Evolutionary conservation across 2,329 filamentous ascomycete genomes (phyloP).

Genomic region (Neodidymelliopsis sp.): DNA sequence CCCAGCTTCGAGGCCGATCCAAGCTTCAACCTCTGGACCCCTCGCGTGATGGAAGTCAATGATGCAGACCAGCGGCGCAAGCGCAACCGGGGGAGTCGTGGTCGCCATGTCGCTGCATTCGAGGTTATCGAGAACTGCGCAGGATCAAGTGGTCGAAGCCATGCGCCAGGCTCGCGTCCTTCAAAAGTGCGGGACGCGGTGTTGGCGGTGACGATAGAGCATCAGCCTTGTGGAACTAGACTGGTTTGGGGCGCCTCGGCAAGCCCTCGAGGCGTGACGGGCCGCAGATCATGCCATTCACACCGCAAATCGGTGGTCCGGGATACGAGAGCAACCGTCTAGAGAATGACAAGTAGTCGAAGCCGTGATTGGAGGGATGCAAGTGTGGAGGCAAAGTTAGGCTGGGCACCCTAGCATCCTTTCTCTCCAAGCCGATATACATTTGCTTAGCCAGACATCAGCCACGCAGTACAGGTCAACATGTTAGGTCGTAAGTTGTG

Average conservation of each 20-base stretch:
- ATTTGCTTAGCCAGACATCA: not conserved
- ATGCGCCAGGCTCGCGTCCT: conserved; percentile 29
- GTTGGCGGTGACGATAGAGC: conserved; percentile 34
- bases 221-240: conserved; percentile 33
- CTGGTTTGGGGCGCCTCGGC: conserved; percentile 25
- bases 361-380: conserved; percentile 1
- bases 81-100: conserved; percentile 19
- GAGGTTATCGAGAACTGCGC: conserved; percentile 7
- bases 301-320: conserved; percentile 2
- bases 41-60: conserved; percentile 63
- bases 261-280: conserved; percentile 14
- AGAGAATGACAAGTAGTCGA: not conserved
- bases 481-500: conserved; percentile 14
- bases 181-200: conserved; percentile 26
- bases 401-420: conserved; percentile 5
- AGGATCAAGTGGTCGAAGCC: conserved; percentile 3
- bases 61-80: conserved; percentile 54
- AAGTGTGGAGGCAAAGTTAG: not conserved
- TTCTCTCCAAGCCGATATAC: not conserved
- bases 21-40: conserved; percentile 92
- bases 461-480: not conserved
- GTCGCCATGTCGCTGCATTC: conserved; percentile 50
- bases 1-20: conserved; percentile 80
- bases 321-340: not conserved
- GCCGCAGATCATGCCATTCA: conserved; percentile 9